Conservation (phyloP, 1,284 basidiomycete genomes). For the Rhizoctonia solani region DNA sequence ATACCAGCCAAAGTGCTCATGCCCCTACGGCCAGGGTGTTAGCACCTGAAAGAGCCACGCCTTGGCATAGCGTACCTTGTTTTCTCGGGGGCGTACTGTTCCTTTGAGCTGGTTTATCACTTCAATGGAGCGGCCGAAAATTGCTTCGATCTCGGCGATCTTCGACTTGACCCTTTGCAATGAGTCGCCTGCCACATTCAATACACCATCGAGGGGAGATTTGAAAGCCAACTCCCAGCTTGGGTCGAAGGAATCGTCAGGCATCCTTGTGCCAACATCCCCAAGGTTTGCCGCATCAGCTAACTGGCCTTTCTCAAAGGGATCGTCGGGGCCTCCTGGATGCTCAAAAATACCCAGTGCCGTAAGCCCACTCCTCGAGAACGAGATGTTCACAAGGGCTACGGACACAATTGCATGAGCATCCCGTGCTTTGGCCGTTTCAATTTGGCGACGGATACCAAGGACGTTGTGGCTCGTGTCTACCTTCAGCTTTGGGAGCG, state of each 20-base stretch:
- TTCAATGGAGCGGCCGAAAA: conserved; percentile 24
- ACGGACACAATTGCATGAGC: conserved; percentile 9
- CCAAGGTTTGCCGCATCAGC: conserved; percentile 43
- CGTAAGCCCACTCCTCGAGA: conserved; percentile 37
- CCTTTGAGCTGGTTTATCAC: conserved; percentile 36
- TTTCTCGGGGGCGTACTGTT: conserved; percentile 31
- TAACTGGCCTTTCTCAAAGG: conserved; percentile 47
- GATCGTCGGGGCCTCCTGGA: conserved; percentile 45
- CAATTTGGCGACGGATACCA: not conserved
- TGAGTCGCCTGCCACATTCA: conserved; percentile 32
- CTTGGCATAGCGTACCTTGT: conserved; percentile 25
- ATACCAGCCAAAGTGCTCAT: conserved; percentile 31
- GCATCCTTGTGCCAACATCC: conserved; percentile 41
- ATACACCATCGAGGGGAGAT: conserved; percentile 43
- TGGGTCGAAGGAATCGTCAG: conserved; percentile 1
- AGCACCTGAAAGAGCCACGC: not conserved
- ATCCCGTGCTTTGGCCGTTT: not conserved
- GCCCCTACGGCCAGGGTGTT: not conserved
- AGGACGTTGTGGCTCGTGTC: not conserved
- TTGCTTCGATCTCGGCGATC: not conserved
- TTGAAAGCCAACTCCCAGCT: conserved; percentile 46
- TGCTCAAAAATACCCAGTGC: conserved; percentile 47
- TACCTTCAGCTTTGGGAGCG: not conserved
- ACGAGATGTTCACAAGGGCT: conserved; percentile 39
- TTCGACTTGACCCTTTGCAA: not conserved